phyloP scores from a whole-genome alignment of 495 filamentous ascomycete species.

The Aspergillus diversus region DNA sequence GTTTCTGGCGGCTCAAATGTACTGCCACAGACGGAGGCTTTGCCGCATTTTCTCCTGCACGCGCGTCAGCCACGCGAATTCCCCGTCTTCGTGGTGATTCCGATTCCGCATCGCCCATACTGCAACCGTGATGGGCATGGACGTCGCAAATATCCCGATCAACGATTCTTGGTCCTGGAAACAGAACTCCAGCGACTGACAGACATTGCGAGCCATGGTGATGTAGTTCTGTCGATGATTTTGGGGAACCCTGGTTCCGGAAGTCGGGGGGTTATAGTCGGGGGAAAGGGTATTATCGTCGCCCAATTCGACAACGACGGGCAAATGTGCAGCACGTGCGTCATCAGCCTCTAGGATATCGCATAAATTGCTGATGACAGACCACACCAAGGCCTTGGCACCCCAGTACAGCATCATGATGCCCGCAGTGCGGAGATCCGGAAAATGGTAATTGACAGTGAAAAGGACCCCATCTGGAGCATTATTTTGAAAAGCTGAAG shows the following conservation, averaged over 20 bases:
- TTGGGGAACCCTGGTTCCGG: conserved; percentile 20
- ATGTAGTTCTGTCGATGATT: conserved; percentile 29
- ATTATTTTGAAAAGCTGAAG: conserved; percentile 16
- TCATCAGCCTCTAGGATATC: neutral
- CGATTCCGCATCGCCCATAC: conserved; percentile 5
- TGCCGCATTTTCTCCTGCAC: neutral
- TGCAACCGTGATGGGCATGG: conserved; percentile 23
- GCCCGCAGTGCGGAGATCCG: conserved; percentile 26
- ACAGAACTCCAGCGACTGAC: conserved; percentile 37
- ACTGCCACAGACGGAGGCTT: neutral
- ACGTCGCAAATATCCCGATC: conserved; percentile 21
- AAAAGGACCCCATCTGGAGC: conserved; percentile 25
- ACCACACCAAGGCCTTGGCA: conserved; percentile 30
- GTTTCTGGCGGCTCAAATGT: neutral
- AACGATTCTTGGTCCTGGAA: conserved; percentile 24
- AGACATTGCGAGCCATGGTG: conserved; percentile 33
- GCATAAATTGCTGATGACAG: conserved; percentile 28
- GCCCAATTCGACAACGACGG: neutral
- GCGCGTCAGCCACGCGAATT: neutral
- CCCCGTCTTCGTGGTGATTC: neutral
- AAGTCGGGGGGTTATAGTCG: neutral
- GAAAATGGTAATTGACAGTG: conserved; percentile 36
- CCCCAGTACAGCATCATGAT: conserved; percentile 43
- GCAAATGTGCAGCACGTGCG: neutral
- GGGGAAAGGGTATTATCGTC: neutral